A percentile compares a stretch with the other conserved stretches of the same genome.
phyloP scores from a whole-genome alignment of 805 yeast species.

The Candida bentonensis region DNA sequence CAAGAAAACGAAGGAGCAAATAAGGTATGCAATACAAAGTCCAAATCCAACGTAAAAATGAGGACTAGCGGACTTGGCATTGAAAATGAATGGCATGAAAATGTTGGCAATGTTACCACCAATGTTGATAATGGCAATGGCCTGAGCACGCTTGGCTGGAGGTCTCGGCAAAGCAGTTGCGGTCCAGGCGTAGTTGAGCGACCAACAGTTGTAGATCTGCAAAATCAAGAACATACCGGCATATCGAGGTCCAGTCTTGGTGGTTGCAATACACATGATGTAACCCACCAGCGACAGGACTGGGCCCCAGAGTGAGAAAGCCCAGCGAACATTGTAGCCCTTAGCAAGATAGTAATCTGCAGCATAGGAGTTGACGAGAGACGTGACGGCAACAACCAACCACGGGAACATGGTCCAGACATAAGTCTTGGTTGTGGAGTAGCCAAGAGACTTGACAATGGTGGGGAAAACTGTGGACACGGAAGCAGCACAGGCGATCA shows the following conservation, averaged over 20 bases:
- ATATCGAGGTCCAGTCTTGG: slow-evolving; percentile 42
- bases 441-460: slow-evolving; percentile 42
- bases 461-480: slow-evolving; percentile 50
- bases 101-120: slow-evolving; percentile 31
- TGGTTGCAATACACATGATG: slow-evolving; percentile 35
- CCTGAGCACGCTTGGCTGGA: slow-evolving; percentile 44
- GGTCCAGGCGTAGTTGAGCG: slow-evolving; percentile 40
- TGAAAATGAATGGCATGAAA: slow-evolving; percentile 15
- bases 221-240: slow-evolving; percentile 50
- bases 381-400: slow-evolving; percentile 8
- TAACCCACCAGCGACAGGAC: slow-evolving; percentile 31
- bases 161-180: slow-evolving; percentile 44
- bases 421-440: slow-evolving; percentile 31
- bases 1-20: slow-evolving; percentile 8
- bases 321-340: slow-evolving; percentile 14
- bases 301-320: slow-evolving; percentile 29
- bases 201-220: slow-evolving; percentile 39
- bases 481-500: slow-evolving; percentile 44
- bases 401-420: slow-evolving; percentile 12
- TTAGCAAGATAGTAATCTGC: slow-evolving; percentile 30
- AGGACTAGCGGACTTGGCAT: slow-evolving; percentile 10
- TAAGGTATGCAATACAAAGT: slow-evolving; percentile 11
- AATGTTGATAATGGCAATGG: slow-evolving; percentile 41
- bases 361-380: slow-evolving; percentile 16
- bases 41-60: slow-evolving; percentile 17